Evolutionary conservation across 805 yeast genomes (phyloP).

Genomic region (Maudiozyma serrabonitensis): DNA sequence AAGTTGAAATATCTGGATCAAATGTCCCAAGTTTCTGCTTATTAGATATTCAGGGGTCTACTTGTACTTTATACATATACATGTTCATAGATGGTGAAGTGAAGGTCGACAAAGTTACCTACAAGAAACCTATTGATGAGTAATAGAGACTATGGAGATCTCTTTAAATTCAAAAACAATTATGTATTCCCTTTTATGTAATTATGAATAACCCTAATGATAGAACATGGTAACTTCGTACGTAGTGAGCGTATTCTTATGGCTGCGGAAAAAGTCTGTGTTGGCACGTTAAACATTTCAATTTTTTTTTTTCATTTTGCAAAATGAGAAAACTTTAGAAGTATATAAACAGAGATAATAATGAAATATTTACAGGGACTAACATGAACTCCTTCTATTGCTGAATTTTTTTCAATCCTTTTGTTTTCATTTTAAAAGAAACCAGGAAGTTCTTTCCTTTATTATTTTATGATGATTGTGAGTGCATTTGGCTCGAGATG

Average conservation of each 20-base stretch:
- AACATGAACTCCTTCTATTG: neutral
- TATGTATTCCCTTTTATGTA: neutral
- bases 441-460: conserved; percentile 28
- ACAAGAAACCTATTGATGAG: conserved; percentile 35
- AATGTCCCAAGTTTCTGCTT: conserved; percentile 81
- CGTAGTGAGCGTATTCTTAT: neutral
- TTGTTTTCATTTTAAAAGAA: conserved; percentile 4
- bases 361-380: neutral
- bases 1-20: conserved; percentile 24
- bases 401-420: neutral
- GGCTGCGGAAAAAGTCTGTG: too few species aligned
- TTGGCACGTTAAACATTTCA: neutral
- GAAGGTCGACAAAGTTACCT: conserved; percentile 79
- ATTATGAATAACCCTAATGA: neutral
- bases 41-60: conserved; percentile 71
- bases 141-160: neutral
- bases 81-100: conserved; percentile 73
- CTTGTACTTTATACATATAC: conserved; percentile 77
- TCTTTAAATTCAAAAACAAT: neutral
- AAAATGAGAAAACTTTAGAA: neutral
- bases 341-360: conserved; percentile 1
- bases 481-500: conserved; percentile 99
- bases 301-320: neutral
- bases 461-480: conserved; percentile 65
- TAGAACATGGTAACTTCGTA: neutral